These are phyloP conservation scores for Phytophthora citrophthora DNA, from an alignment of 352 stramenopile species.

Conservation along the genomic window DNA sequence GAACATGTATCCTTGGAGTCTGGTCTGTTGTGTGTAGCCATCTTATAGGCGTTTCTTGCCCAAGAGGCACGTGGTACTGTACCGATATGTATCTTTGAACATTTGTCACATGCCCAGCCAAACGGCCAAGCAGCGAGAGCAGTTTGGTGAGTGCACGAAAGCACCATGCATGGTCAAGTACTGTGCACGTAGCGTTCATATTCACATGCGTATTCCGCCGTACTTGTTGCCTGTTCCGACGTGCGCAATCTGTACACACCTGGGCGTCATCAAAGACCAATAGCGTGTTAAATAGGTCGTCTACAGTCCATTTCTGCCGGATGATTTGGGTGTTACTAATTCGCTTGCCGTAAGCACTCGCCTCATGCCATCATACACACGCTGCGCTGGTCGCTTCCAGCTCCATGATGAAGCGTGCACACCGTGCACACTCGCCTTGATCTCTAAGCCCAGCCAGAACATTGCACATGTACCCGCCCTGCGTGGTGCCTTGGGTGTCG, in stretches of 20 bases:
- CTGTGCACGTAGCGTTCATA: too few relatives aligned
- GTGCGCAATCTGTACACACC: too few relatives aligned
- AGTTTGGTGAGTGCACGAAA: too few relatives aligned
- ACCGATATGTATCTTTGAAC: constrained; percentile 28
- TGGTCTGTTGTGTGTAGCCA: background rate
- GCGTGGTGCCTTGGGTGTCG: background rate
- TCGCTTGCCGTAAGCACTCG: constrained; percentile 14
- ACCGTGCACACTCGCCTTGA: too few relatives aligned
- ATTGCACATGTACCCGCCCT: background rate
- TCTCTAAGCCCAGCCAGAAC: background rate
- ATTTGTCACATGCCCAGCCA: constrained; percentile 18
- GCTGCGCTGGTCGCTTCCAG: background rate
- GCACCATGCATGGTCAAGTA: too few relatives aligned
- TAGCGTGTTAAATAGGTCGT: too few relatives aligned
- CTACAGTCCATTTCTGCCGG: background rate
- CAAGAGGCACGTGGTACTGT: constrained; percentile 3
- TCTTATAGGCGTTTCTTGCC: background rate
- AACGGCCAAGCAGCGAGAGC: background rate
- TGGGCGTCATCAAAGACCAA: too few relatives aligned
- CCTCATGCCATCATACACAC: background rate
- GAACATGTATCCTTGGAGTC: too few relatives aligned
- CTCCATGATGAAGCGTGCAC: background rate
- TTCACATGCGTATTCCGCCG: too few relatives aligned
- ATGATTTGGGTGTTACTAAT: constrained; percentile 24
- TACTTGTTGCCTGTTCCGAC: too few relatives aligned